These are phyloP conservation scores for Vitis labrusca DNA, from an alignment of 164 flowering plant species.

Conservation along the genomic window DNA sequence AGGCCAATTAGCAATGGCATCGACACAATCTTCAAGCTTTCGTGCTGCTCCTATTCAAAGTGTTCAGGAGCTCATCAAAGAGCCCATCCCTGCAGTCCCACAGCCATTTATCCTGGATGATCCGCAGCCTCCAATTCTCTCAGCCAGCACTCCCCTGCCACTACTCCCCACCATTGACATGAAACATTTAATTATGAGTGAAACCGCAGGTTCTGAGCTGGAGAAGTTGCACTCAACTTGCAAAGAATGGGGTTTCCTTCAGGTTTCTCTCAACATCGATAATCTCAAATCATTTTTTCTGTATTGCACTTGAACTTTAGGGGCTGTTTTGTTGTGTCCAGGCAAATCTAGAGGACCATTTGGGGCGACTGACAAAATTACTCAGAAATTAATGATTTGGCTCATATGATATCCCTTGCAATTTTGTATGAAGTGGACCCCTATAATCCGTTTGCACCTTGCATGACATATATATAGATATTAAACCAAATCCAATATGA, in stretches of 20 bases:
- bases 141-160: background rate
- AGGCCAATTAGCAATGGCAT: background rate
- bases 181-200: slow-evolving; percentile 6
- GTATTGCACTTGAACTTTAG: no score
- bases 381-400: no score
- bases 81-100: slow-evolving; percentile 13
- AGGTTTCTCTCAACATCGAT: slow-evolving; percentile 23
- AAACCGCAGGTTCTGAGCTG: slow-evolving; percentile 18
- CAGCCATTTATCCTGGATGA: background rate
- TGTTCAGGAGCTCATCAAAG: slow-evolving; percentile 25
- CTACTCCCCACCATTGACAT: slow-evolving; percentile 23
- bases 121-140: slow-evolving; percentile 4
- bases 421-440: no score
- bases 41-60: slow-evolving; percentile 4
- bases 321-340: no score
- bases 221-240: slow-evolving; percentile 38
- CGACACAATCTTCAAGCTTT: background rate
- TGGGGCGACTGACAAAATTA: no score
- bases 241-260: slow-evolving; percentile 50
- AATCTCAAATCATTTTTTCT: no score
- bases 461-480: no score
- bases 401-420: no score
- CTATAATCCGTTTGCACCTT: no score
- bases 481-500: no score
- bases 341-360: no score